Conservation (phyloP, 805 yeast genomes). For the Nakazawaea wickerhamii region DNA sequence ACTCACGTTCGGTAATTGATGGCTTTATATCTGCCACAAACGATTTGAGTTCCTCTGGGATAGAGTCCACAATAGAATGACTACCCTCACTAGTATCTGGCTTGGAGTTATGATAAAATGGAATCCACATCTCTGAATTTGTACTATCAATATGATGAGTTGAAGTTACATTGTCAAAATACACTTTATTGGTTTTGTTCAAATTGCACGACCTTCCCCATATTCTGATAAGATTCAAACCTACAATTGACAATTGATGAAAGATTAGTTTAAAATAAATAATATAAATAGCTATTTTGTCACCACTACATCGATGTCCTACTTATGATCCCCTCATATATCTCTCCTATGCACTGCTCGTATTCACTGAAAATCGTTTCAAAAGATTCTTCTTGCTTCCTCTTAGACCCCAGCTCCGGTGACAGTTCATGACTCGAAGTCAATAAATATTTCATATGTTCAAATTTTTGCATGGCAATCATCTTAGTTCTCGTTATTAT, state of each 20-base stretch:
- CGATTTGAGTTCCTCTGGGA: conserved; percentile 7
- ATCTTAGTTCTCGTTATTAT: conserved; percentile 27
- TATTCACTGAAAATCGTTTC: conserved; percentile 7
- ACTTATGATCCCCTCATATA: conserved; percentile 30
- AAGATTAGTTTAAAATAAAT: not conserved
- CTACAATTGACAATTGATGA: not conserved
- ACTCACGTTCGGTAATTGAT: conserved; percentile 8
- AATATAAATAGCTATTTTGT: too few relatives aligned
- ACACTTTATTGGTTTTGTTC: not conserved
- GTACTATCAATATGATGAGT: not conserved
- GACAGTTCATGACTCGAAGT: not conserved
- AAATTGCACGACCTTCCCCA: not conserved
- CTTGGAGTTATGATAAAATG: not conserved
- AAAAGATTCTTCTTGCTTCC: not conserved
- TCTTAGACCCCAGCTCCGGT: not conserved
- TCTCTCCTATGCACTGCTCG: conserved; percentile 28
- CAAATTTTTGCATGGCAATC: conserved; percentile 24
- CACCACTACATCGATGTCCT: conserved; percentile 27
- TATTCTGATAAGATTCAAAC: too few relatives aligned
- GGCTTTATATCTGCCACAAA: conserved; percentile 1
- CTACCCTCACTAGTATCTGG: not conserved
- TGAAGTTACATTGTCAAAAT: not conserved
- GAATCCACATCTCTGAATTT: conserved; percentile 8
- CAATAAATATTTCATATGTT: conserved; percentile 18
- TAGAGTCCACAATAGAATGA: not conserved